Evolutionary conservation across 225 moss, liverwort and hornwort species (phyloP).

Genomic region (Ulota crispa): DNA sequence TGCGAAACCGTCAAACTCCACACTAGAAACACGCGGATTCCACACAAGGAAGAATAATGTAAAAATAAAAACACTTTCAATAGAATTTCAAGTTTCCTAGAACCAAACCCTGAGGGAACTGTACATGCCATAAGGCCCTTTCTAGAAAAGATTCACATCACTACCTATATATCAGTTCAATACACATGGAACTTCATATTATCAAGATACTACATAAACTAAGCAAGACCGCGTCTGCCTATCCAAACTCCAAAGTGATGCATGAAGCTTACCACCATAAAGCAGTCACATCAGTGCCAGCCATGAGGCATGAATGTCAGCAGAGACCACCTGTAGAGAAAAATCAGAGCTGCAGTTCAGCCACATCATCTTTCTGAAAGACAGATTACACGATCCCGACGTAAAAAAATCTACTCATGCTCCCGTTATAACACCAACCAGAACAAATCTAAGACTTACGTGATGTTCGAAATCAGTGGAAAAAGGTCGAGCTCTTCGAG

Average conservation of each 20-base stretch:
- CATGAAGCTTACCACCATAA: conserved; percentile 34
- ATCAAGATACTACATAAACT: not conserved
- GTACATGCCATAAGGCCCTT: conserved; percentile 26
- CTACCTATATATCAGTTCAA: not conserved
- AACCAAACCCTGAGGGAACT: not conserved
- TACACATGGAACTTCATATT: not conserved
- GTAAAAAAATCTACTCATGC: not conserved
- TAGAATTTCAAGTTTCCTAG: not conserved
- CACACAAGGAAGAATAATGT: accelerated
- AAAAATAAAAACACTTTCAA: not conserved
- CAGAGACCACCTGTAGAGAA: conserved; percentile 37
- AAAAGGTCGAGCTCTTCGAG: not conserved
- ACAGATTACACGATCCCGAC: no score
- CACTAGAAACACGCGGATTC: not conserved
- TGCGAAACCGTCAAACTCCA: not conserved
- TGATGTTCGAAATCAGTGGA: conserved; percentile 8
- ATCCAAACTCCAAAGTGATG: not conserved
- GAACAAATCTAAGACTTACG: conserved; percentile 29
- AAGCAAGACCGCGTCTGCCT: not conserved
- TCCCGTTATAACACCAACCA: not conserved
- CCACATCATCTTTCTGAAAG: not conserved
- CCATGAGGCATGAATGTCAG: not conserved
- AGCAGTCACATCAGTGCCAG: conserved; percentile 7
- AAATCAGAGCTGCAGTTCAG: conserved; percentile 33
- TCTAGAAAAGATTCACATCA: not conserved